Base-by-base conservation (phyloP, 2,329 filamentous ascomycete genomes). In the Botrytis fabae region DNA sequence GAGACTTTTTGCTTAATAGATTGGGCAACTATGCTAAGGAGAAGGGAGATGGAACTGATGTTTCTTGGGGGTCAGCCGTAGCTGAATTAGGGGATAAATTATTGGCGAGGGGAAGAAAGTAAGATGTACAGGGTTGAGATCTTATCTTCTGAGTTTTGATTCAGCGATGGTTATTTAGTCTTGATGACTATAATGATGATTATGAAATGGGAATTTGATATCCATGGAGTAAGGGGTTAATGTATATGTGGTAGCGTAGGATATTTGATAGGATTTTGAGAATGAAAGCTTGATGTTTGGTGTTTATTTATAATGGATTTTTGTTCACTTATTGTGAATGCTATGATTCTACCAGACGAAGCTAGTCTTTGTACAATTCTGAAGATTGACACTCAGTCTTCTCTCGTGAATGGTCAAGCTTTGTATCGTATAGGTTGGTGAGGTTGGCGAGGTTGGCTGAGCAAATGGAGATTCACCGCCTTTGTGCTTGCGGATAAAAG, bases 1-100 rank as follows among this genome's bases (percentile, higher is more conserved):
- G 83, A n/a, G 91, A 93, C 72, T 94, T 92, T 76, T 79, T 96
- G 75, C 81, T 84, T 20, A 86, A 86, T 51, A 85, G 86, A 80
- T 83, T 91, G 78, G 82, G 85, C 64, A 74, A 77, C 69, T 66
- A 65, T 42, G 76, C 79, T 4, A 73, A 76, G 68, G 76, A 75
- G 74, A 80, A 73, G 76, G 81, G 77, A 62, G 60, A n/a, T n/a
- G 22, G 80, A n/a, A 79, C 75, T n/a, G 79, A 81, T 74, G 81
- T 73, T 75, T 80, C 80, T 22, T 91, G 89, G 89, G 85, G 85
- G 72, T 84, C 86, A 75, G 85, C 86, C 20, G 78, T 91, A 25
- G 82, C 86, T 28, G 88, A 90, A 78, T 79, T 91, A 60, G 85
- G 86, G 57, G 84, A 84, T 74, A 86, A 84, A 78, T 80, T 91